Percentiles rank a stretch among this genome's conserved stretches.
These are phyloP conservation scores for Hanseniaspora thailandica DNA, from an alignment of 805 yeast genomes.

Conservation along the genomic window DNA sequence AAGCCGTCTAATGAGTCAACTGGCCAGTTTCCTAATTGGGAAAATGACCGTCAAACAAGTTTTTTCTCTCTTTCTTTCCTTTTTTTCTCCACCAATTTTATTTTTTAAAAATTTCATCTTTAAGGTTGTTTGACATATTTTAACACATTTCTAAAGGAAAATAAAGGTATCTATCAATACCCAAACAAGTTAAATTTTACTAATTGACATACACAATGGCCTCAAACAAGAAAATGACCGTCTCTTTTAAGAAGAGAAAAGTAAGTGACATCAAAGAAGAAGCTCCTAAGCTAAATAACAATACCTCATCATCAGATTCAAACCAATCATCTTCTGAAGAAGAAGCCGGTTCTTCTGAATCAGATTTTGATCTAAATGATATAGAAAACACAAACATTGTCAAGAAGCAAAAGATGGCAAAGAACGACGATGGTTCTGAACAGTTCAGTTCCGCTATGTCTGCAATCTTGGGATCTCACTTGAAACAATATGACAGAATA, in stretches of 20 bases:
- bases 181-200: too few species aligned
- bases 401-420: slow-evolving; percentile 43
- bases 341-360: slow-evolving; percentile 20
- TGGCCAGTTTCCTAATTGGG: not conserved
- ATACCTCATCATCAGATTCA: not conserved
- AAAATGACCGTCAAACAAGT: not conserved
- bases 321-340: slow-evolving; percentile 12
- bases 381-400: slow-evolving; percentile 21
- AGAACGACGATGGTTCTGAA: slow-evolving; percentile 57
- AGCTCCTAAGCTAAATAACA: slow-evolving; percentile 18
- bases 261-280: slow-evolving; percentile 18
- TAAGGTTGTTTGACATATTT: too few species aligned
- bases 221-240: not conserved
- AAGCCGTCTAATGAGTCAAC: not conserved
- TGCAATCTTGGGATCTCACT: slow-evolving; percentile 70
- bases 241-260: slow-evolving; percentile 11
- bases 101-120: too few species aligned
- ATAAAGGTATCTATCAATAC: too few species aligned
- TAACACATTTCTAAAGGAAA: too few species aligned
- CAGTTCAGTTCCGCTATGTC: slow-evolving; percentile 71
- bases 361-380: slow-evolving; percentile 20
- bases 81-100: not conserved
- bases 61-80: not conserved
- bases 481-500: slow-evolving; percentile 77
- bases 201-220: slow-evolving; percentile 16